Evolutionary conservation across 148 eudicot genomes (phyloP), one percentile per base, ranked within the genome.

Genomic region (Spergularia marina): DNA sequence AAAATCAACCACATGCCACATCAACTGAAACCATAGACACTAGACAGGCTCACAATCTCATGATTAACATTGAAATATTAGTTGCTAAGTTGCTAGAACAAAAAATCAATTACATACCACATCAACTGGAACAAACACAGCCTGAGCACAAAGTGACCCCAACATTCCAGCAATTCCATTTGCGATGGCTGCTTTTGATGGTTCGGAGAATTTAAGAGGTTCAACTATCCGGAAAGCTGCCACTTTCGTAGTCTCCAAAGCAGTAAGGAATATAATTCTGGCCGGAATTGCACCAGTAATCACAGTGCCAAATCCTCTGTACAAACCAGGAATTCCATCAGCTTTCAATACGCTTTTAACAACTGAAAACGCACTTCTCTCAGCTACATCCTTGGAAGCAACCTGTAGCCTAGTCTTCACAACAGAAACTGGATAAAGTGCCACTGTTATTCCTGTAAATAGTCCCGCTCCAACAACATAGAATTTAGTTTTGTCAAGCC

Each of bases 221-320:
- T 91, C 90, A 70, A 95, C 82, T 82, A 91, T 81, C 76, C 77
- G 87, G 61, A 90, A 86, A 74, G 98, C 89, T 66, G 97, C 91
- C 59, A 85, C 89, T 86, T 95, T 95, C 67, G 97, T 92, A 67
- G 98, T 95, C 88, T 95, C 99, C 81, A 95, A 82, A 80, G 94
- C 87, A 47, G 98, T 92, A 68, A 95, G 94, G 73, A 95, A 95
- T 78, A 95, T 83, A 71, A 95, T 87, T 81, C 99, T 87, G 49
- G 96, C 84, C 41, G 98, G 99, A 75, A 95, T 73, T 63, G 97
- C 94, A 76, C 99, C 99, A 53, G 92, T 95, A 49, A 95, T 86
- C 36, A 95, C 99, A 11, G 97, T 95, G 52, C 99, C 99, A 85
- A 95, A 92, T 78, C 99, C 99, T 88, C 94, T 85, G 82, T 95